These are phyloP conservation scores for Ceratocystiopsis minuta DNA, from an alignment of 2,329 filamentous ascomycete species.

Conservation along the genomic window DNA sequence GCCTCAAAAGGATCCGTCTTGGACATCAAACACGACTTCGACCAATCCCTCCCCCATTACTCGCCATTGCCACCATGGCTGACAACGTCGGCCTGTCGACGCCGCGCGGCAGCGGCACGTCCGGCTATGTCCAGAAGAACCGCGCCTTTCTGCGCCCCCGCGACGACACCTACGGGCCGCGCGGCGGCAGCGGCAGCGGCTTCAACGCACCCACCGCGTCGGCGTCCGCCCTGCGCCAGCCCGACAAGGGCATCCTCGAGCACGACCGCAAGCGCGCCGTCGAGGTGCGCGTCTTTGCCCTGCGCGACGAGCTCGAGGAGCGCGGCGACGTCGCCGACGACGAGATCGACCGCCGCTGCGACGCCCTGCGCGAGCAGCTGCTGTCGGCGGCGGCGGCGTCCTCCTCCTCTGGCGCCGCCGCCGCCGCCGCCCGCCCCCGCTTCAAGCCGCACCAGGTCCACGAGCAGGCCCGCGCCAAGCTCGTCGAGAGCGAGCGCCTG, in stretches of 20 bases:
- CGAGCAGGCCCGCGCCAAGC: conserved; percentile 89
- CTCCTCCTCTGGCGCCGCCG: conserved; percentile 7
- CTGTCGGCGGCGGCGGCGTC: conserved; percentile 18
- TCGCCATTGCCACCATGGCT: conserved; percentile 49
- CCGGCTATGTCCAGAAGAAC: conserved; percentile 94
- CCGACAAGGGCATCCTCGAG: conserved; percentile 82
- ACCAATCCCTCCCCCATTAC: neutral
- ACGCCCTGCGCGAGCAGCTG: conserved; percentile 46
- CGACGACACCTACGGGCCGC: conserved; percentile 63
- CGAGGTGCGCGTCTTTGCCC: conserved; percentile 82
- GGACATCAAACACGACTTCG: neutral
- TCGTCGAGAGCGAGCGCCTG: conserved; percentile 81
- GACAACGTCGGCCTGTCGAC: conserved; percentile 94
- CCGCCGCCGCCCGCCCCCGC: conserved; percentile 20
- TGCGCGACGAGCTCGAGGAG: conserved; percentile 82
- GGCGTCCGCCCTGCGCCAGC: conserved; percentile 58
- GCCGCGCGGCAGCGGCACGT: conserved; percentile 86
- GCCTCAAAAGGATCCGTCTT: neutral
- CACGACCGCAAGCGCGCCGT: conserved; percentile 84
- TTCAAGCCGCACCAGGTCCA: conserved; percentile 91
- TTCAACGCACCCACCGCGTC: conserved; percentile 30
- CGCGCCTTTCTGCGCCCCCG: conserved; percentile 73
- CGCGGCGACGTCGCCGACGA: conserved; percentile 72
- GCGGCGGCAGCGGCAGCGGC: conserved; percentile 52
- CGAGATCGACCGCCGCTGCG: conserved; percentile 67